These are phyloP conservation scores for Salix brachista DNA, from an alignment of 345 rosid genomes.

Conservation along the genomic window DNA sequence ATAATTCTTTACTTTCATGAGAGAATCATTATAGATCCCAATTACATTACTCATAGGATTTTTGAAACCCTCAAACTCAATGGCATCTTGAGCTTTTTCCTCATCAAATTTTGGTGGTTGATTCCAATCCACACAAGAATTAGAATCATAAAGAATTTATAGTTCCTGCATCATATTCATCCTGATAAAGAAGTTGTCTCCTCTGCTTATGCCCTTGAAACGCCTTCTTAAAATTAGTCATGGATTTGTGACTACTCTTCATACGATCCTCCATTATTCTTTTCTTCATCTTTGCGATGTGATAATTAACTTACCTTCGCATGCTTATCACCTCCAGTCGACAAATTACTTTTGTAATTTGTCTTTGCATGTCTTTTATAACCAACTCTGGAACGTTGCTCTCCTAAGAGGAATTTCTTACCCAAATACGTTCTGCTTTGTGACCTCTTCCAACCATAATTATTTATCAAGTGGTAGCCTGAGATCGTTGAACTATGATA, in stretches of 20 bases:
- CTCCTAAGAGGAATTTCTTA: neutral
- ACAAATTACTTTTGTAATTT: neutral
- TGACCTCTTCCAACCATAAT: neutral
- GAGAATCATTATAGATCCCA: too few relatives aligned
- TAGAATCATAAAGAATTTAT: too few relatives aligned
- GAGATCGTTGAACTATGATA: too few relatives aligned
- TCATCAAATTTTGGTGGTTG: neutral
- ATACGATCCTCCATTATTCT: neutral
- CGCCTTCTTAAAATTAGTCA: too few relatives aligned
- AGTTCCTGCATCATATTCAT: neutral
- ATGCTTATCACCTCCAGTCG: neutral
- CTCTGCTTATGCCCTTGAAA: too few relatives aligned
- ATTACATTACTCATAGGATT: too few relatives aligned
- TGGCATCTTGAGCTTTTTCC: too few relatives aligned
- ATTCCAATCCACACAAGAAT: neutral
- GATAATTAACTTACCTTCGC: neutral
- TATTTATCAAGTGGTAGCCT: too few relatives aligned
- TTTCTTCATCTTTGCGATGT: neutral
- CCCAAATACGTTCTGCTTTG: neutral
- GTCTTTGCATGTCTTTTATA: neutral
- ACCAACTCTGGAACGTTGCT: neutral
- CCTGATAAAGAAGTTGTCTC: too few relatives aligned
- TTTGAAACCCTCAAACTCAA: too few relatives aligned
- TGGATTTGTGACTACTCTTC: neutral
- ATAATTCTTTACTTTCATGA: too few relatives aligned